Evolutionary conservation across 805 yeast species (phyloP).

Genomic region (Kazachstania martiniae): DNA sequence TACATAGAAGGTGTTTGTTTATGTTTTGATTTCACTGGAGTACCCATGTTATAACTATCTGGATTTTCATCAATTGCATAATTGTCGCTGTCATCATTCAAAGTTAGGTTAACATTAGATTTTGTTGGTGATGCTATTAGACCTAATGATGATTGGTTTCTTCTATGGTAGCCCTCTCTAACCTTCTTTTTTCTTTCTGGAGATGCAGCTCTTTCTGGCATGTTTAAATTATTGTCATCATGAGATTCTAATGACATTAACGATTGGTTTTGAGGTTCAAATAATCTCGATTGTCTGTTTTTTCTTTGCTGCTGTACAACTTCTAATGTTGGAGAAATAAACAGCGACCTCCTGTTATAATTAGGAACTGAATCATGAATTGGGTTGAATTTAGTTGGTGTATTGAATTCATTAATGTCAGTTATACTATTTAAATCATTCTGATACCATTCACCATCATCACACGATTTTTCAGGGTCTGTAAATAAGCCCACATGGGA

Average conservation of each 20-base stretch:
- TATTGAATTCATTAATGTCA: not conserved
- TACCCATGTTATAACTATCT: too few relatives aligned
- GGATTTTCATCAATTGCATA: conserved; percentile 4
- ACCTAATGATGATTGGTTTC: conserved; percentile 30
- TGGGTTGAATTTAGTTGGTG: conserved; percentile 6
- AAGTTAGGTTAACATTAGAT: conserved; percentile 1
- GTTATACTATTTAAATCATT: not conserved
- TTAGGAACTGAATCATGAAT: conserved; percentile 13
- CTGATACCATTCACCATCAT: not conserved
- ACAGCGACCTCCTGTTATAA: conserved; percentile 34
- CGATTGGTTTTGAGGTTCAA: not conserved
- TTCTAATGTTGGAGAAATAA: conserved; percentile 74
- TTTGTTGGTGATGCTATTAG: conserved; percentile 5
- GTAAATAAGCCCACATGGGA: not conserved
- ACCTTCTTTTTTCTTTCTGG: conserved; percentile 20
- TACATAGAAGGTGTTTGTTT: conserved; percentile 20
- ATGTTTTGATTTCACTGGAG: too few relatives aligned
- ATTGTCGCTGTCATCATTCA: not conserved
- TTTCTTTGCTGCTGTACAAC: conserved; percentile 35
- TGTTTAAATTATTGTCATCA: conserved; percentile 5
- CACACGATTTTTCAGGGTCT: not conserved
- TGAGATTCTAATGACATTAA: conserved; percentile 1
- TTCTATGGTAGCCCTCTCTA: conserved; percentile 31
- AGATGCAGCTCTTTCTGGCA: conserved; percentile 23
- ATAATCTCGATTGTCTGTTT: too few relatives aligned